Percentiles rank a stretch among this genome's conserved stretches.
Conservation (phyloP, 164 flowering plant species). For the Magnolia changhungtana region DNA sequence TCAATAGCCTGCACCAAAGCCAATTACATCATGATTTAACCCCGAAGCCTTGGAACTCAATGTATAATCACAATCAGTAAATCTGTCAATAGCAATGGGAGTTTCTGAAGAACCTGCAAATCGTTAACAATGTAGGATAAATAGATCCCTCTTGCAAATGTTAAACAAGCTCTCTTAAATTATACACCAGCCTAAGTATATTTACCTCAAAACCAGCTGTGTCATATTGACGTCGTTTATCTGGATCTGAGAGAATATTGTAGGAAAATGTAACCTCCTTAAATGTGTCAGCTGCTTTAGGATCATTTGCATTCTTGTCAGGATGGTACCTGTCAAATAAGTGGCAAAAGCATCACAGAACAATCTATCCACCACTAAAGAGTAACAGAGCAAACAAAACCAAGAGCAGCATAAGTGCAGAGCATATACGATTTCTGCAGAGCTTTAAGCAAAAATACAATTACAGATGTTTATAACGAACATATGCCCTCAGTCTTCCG, state of each 20-base stretch:
- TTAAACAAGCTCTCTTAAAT: not conserved
- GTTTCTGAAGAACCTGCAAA: not conserved
- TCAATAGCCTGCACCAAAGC: slow-evolving; percentile 67
- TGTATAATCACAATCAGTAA: not conserved
- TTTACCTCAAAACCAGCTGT: slow-evolving; percentile 89
- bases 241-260: slow-evolving; percentile 82
- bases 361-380: not conserved
- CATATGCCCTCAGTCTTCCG: too few species aligned
- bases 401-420: not conserved
- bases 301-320: slow-evolving; percentile 97
- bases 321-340: slow-evolving; percentile 77
- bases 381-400: not conserved
- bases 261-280: slow-evolving; percentile 90
- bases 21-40: not conserved
- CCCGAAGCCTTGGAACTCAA: not conserved
- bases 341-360: not conserved
- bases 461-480: too few species aligned
- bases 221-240: slow-evolving; percentile 84
- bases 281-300: slow-evolving; percentile 87
- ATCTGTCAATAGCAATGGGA: too few species aligned
- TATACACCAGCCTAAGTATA: slow-evolving; percentile 1
- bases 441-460: not conserved
- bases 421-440: not conserved
- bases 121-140: not conserved
- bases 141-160: not conserved